Base-by-base conservation (phyloP, 73 alveolate genomes). In the Paraurostyla sp. region DNA sequence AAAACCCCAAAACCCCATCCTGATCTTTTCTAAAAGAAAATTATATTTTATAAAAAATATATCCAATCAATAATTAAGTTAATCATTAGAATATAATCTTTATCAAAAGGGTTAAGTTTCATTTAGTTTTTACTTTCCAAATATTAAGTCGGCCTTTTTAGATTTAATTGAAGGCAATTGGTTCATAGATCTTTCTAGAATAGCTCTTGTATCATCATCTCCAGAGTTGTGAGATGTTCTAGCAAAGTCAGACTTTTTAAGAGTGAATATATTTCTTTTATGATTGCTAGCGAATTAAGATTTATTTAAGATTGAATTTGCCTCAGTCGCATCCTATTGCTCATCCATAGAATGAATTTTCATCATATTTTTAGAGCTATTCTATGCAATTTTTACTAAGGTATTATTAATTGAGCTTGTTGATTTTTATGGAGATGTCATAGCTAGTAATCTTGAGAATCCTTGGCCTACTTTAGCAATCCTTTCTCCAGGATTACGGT, bases 381-480 rank as follows among this genome's bases (percentile, higher is more conserved):
- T 25, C 46, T 73, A 73, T 73, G 42, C 38, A 40, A 40, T 9
- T 29, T 20, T 27, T 3, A 7, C 9, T 62, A 13, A 62, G 23
- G 51, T 62, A 62, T 6, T 25, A 22, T 7, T 23, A 23, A 6
- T 4, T 59, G 22, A 49, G 76, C 49, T 59, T 7, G 9, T 30
- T 9, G 83, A 33, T 42, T 27, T 30, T 18, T 95, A 94, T 48
- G 96, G 95, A 46, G 94, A 90, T 73, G 94, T 83, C 94, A 90
- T 88, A 58, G 96, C 97, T 35, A 95, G 82, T 98, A 95, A 92
- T 85, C 92, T 95, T 29, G 98, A 93, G 87, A 95, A 95, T 13
- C 99, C 99, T 83, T 93, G 90, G 54, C 99, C 99, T 59, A 88
- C 95, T 40, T 95, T 81, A 56, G 96, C 93, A 30, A 95, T 56